Conservation (phyloP, 331 rosid genomes). For the Stylosanthes scabra region DNA sequence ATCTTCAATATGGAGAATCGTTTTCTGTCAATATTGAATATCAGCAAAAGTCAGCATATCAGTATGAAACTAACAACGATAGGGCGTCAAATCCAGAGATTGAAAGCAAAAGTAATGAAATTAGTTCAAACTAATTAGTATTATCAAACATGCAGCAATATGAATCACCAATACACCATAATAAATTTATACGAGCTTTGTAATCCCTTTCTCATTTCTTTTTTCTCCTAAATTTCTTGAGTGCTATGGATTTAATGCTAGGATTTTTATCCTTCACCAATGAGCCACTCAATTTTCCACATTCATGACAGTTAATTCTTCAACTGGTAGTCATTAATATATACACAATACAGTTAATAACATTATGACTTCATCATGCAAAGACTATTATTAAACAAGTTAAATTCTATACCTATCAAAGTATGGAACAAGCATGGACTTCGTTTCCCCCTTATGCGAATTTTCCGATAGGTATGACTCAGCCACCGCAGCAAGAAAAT, state of each 20-base stretch:
- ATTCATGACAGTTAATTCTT: background rate
- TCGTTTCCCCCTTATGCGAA: slow-evolving; percentile 54
- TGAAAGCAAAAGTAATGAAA: background rate
- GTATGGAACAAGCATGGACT: slow-evolving; percentile 69
- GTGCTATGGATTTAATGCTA: background rate
- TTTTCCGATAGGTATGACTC: slow-evolving; percentile 62
- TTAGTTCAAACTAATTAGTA: slow-evolving; percentile 4
- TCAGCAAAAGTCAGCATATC: slow-evolving; percentile 41
- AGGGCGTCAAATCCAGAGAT: background rate
- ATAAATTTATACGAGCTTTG: no score
- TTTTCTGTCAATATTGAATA: slow-evolving; percentile 37
- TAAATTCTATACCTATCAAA: slow-evolving; percentile 61
- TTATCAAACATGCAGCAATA: background rate
- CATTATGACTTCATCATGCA: background rate
- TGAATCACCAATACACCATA: background rate
- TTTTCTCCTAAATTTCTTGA: no score
- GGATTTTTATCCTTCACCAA: background rate
- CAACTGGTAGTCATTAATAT: background rate
- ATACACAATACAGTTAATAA: background rate
- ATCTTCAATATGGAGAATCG: slow-evolving; percentile 48
- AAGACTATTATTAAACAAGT: slow-evolving; percentile 21
- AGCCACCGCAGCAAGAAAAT: slow-evolving; percentile 75
- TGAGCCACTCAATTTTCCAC: background rate
- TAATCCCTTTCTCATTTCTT: no score
- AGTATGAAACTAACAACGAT: slow-evolving; percentile 13